Evolutionary conservation across 2,329 filamentous ascomycete species (phyloP).

Genomic region (Chaetomium sp.): DNA sequence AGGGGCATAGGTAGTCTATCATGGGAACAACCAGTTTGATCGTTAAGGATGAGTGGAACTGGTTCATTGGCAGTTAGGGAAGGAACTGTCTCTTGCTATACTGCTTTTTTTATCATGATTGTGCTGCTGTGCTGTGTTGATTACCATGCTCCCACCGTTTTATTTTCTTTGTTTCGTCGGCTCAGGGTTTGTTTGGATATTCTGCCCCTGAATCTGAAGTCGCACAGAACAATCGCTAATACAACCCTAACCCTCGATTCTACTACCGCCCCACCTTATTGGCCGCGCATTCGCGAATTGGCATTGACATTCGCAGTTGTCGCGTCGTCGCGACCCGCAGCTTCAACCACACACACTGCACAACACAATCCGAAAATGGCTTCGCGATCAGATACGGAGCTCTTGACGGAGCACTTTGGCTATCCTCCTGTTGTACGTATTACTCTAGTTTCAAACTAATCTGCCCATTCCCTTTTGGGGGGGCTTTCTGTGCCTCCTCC

Average conservation of each 20-base stretch:
- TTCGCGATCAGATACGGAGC: constrained; percentile 47
- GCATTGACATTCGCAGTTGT: not conserved
- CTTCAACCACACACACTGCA: not conserved
- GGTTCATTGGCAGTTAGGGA: too few species aligned
- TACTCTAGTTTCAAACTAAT: not conserved
- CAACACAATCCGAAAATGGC: constrained; percentile 6
- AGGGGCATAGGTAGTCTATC: too few species aligned
- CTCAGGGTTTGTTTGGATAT: too few species aligned
- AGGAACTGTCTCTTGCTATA: too few species aligned
- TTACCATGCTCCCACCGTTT: too few species aligned
- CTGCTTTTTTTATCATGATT: too few species aligned
- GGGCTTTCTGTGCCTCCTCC: not conserved
- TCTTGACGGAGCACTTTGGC: constrained; percentile 92
- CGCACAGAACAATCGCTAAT: not conserved
- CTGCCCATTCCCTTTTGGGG: not conserved
- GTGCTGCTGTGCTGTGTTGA: too few species aligned
- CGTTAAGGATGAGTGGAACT: too few species aligned
- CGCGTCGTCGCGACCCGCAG: constrained; percentile 1
- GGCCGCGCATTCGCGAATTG: not conserved
- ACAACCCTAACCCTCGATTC: constrained; percentile 1
- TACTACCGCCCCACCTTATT: not conserved
- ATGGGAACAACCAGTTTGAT: too few species aligned
- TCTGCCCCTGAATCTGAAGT: too few species aligned
- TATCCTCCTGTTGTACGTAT: constrained; percentile 79
- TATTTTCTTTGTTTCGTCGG: too few species aligned